Evolutionary conservation across 2,329 filamentous ascomycete species (phyloP), one percentile per base, ranked within the genome.

Genomic region (Sclerotinia borealis): DNA sequence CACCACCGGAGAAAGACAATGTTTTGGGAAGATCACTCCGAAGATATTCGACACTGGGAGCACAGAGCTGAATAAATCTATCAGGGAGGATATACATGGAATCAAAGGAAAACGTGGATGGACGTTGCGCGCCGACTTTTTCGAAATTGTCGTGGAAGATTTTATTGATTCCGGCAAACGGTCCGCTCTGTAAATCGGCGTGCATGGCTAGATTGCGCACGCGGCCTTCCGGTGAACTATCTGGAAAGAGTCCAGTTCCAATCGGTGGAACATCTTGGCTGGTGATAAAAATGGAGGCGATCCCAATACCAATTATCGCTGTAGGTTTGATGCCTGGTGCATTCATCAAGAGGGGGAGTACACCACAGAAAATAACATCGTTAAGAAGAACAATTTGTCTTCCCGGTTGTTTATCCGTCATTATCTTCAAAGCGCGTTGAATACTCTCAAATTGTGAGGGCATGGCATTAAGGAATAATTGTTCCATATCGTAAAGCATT

Each of bases 221-320:
- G 1, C 75, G 74, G 2, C 77, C 77, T n/a, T 75, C 75, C 2
- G 73, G 68, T 0, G 72, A 74, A 4, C 67, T 68, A 63, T 78
- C 77, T 2, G 76, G 77, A 7, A 73, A 75, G 1, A 80, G 63
- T 5, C 74, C 75, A 2, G 72, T 67, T 3, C 76, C 75, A 29
- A 77, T 75, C 0, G 77, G 78, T 1, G 73, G 75, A 4, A 73
- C 71, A 61, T 77, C 76, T 56, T 74, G 71, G 64, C 79, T 79
- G 0, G 67, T 67, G 1, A 73, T 68, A 3, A 71, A 19, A 13
- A 79, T 69, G 25, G 77, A 73, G 17, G 75, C 63, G 6, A 76
- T 67, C 43, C 77, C 75, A 37, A 81, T 71, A n/a, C 74, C 76
- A 64, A 83, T 71, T 15, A 72, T 70, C 72, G 77, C 22, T 73